A percentile compares a stretch with the other conserved stretches of the same genome.
These are phyloP conservation scores for Fusarium lyarnte DNA, from an alignment of 2,329 filamentous ascomycete genomes.

Conservation along the genomic window DNA sequence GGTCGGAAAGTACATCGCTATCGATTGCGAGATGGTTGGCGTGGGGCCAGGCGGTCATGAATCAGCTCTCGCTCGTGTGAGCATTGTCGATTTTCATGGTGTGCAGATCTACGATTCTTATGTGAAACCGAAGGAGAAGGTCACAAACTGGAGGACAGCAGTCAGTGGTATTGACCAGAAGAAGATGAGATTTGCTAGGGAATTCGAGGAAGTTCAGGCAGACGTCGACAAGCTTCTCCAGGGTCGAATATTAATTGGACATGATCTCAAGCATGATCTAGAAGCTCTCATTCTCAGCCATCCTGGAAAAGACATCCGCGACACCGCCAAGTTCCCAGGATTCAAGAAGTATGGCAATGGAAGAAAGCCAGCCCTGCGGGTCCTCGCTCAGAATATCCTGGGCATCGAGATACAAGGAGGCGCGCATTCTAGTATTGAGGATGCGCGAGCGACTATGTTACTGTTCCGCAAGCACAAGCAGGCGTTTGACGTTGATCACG, in stretches of 20 bases:
- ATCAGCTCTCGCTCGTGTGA: constrained; percentile 85
- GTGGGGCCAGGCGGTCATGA: constrained; percentile 75
- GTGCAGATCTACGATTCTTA: constrained; percentile 94
- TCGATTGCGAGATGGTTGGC: constrained; percentile 99
- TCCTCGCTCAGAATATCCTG: constrained; percentile 66
- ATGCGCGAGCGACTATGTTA: constrained; percentile 90
- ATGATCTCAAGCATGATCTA: constrained; percentile 84
- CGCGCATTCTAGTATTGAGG: constrained; percentile 74
- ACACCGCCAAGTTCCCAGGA: constrained; percentile 80
- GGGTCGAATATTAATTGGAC: constrained; percentile 80
- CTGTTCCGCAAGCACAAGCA: constrained; percentile 85
- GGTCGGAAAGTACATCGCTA: constrained; percentile 87
- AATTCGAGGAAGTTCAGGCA: constrained; percentile 80
- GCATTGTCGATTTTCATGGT: constrained; percentile 92
- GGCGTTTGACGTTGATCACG: constrained; percentile 84
- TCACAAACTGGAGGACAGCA: constrained; percentile 90
- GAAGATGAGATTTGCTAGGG: constrained; percentile 74
- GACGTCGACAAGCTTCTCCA: constrained; percentile 75
- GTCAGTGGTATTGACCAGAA: constrained; percentile 83
- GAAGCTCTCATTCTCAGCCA: constrained; percentile 81
- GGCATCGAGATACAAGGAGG: constrained; percentile 71
- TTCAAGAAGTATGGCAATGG: constrained; percentile 77
- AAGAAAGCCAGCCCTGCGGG: constrained; percentile 72
- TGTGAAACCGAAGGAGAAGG: constrained; percentile 78
- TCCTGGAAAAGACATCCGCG: constrained; percentile 79